These are phyloP conservation scores for Gymnopus androsaceus DNA, from an alignment of 1,284 basidiomycete genomes.

Conservation along the genomic window DNA sequence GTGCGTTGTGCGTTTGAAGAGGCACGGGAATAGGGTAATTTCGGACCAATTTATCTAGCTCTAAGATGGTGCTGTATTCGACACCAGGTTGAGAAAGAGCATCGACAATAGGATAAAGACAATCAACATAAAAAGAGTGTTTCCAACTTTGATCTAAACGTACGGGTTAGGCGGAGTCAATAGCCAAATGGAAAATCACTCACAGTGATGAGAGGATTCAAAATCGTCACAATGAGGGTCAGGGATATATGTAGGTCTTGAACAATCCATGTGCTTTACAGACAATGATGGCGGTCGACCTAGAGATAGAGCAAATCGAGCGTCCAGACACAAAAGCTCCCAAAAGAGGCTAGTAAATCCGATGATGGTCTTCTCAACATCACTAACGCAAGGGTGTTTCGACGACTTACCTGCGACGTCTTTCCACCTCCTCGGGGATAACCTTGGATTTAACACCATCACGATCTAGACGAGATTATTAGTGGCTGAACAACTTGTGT, in stretches of 20 bases:
- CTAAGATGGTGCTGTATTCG: conserved; percentile 53
- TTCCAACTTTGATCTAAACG: conserved; percentile 62
- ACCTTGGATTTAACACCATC: conserved; percentile 43
- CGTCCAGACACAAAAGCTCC: conserved; percentile 48
- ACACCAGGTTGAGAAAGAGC: conserved; percentile 53
- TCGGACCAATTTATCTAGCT: conserved; percentile 59
- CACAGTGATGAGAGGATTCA: conserved; percentile 41
- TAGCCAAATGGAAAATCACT: conserved; percentile 16
- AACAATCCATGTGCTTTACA: conserved; percentile 43
- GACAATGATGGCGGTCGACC: conserved; percentile 47
- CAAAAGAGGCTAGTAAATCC: conserved; percentile 35
- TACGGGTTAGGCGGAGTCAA: conserved; percentile 3
- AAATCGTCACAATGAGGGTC: conserved; percentile 35
- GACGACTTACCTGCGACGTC: conserved; percentile 33
- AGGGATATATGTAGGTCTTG: conserved; percentile 41
- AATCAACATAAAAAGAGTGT: conserved; percentile 56
- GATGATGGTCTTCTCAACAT: background rate
- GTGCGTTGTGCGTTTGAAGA: conserved; percentile 37
- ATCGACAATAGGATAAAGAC: conserved; percentile 58
- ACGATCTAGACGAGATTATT: conserved; percentile 33
- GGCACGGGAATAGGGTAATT: conserved; percentile 56
- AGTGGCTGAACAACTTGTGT: conserved; percentile 1
- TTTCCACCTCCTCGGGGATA: conserved; percentile 48
- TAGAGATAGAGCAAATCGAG: conserved; percentile 46
- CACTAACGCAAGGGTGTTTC: background rate